Percentiles rank a stretch among this genome's conserved stretches.
Conservation (phyloP, 331 rosid species). For the Stylosanthes scabra region DNA sequence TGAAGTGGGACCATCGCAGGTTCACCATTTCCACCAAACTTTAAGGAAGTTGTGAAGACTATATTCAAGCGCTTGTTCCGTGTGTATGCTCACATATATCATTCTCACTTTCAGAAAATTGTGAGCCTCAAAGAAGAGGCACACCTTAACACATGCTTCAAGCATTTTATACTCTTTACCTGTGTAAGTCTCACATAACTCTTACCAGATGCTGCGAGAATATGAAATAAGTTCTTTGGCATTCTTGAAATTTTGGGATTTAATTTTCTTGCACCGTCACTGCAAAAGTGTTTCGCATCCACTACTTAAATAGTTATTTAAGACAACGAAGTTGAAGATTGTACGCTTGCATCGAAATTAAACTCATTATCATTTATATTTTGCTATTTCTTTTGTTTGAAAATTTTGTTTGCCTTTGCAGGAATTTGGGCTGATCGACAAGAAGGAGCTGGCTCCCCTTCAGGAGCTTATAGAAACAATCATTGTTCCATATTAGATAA, state of each 20-base stretch:
- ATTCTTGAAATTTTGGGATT: not conserved
- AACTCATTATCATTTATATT: not conserved
- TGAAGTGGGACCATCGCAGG: slow-evolving; percentile 52
- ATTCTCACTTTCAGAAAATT: slow-evolving; percentile 99
- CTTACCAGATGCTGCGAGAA: not conserved
- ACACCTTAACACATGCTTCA: slow-evolving; percentile 98
- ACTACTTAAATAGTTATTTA: no score
- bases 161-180: slow-evolving; percentile 98
- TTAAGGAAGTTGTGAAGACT: slow-evolving; percentile 97
- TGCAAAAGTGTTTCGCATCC: no score
- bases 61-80: slow-evolving; percentile 97
- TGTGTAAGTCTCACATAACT: slow-evolving; percentile 68
- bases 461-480: slow-evolving; percentile 99
- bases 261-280: not conserved
- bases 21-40: slow-evolving; percentile 91
- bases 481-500: slow-evolving; percentile 74
- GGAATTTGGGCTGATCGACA: slow-evolving; percentile 97
- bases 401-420: slow-evolving; percentile 40
- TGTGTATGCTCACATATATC: slow-evolving; percentile 98
- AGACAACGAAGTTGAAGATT: no score
- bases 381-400: not conserved
- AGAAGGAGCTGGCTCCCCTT: slow-evolving; percentile 98
- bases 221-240: slow-evolving; percentile 3
- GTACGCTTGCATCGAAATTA: not conserved
- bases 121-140: slow-evolving; percentile 99